Evolutionary conservation across 140 eudicot genomes (phyloP).

Genomic region (Anethum foeniculum): DNA sequence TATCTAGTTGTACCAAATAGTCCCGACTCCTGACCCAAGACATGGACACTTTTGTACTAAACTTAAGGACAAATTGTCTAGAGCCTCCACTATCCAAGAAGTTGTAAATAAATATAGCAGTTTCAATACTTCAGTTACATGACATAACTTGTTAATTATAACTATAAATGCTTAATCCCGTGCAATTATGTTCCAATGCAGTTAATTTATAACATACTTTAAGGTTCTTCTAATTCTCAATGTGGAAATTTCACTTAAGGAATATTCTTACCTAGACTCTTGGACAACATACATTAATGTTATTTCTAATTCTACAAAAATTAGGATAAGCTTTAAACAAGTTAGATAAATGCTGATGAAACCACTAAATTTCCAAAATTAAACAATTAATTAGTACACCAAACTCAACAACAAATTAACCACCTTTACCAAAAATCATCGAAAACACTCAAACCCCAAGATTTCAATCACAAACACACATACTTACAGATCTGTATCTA

Average conservation of each 20-base stretch:
- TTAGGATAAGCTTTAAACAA: neutral
- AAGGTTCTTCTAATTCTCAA: neutral
- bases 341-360: neutral
- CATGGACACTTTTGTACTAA: neutral
- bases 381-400: neutral
- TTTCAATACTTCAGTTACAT: neutral
- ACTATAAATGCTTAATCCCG: neutral
- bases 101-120: neutral
- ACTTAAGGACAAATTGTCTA: neutral
- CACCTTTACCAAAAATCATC: slow-evolving; percentile 9
- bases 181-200: neutral
- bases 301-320: neutral
- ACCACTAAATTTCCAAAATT: neutral
- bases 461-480: neutral
- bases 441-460: slow-evolving; percentile 4
- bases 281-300: neutral
- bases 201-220: neutral
- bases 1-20: neutral
- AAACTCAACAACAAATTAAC: slow-evolving; percentile 9
- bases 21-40: neutral
- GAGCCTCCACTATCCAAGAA: neutral
- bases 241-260: neutral
- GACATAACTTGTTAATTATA: neutral
- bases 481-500: slow-evolving; percentile 2
- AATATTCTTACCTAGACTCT: neutral